A percentile compares a stretch with the other conserved stretches of the same genome.
phyloP scores from a whole-genome alignment of 2,329 filamentous ascomycete genomes.

The Nemania bipapillata region DNA sequence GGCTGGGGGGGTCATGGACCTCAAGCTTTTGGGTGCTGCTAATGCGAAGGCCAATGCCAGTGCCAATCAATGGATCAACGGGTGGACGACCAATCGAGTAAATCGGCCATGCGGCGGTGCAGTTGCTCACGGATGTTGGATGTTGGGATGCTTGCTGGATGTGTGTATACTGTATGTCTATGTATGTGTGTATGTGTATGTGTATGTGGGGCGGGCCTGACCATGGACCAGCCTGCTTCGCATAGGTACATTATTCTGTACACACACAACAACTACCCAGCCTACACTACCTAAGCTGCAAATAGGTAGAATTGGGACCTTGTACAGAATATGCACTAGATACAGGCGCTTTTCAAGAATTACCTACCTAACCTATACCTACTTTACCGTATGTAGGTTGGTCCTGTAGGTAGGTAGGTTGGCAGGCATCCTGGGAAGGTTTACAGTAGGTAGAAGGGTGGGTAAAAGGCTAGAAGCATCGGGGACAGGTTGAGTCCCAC shows the following conservation, averaged over 20 bases:
- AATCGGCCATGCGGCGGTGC: slow-evolving; percentile 26
- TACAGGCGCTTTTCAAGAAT: slow-evolving; percentile 41
- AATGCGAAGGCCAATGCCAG: slow-evolving; percentile 34
- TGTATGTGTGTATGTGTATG: not conserved
- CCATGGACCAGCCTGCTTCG: no score
- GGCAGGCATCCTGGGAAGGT: slow-evolving; percentile 18
- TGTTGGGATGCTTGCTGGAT: slow-evolving; percentile 21
- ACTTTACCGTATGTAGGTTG: not conserved
- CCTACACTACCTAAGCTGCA: not conserved
- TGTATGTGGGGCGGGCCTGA: slow-evolving; percentile 21
- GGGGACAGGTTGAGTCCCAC: slow-evolving; percentile 18
- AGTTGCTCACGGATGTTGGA: slow-evolving; percentile 19
- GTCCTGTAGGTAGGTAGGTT: no score
- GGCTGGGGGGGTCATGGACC: slow-evolving; percentile 35
- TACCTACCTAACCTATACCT: not conserved
- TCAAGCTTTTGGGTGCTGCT: slow-evolving; percentile 29
- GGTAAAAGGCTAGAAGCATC: slow-evolving; percentile 28
- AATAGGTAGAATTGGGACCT: not conserved
- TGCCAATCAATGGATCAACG: slow-evolving; percentile 45
- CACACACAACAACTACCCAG: no score
- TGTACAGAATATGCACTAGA: not conserved
- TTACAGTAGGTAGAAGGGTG: slow-evolving; percentile 21
- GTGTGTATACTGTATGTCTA: slow-evolving; percentile 1
- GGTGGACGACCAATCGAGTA: slow-evolving; percentile 41
- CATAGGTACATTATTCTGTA: no score